Percentiles rank a stretch among this genome's conserved stretches.
These are phyloP conservation scores for Fusarium avenaceum DNA, from an alignment of 2,329 filamentous ascomycete genomes.

Conservation along the genomic window DNA sequence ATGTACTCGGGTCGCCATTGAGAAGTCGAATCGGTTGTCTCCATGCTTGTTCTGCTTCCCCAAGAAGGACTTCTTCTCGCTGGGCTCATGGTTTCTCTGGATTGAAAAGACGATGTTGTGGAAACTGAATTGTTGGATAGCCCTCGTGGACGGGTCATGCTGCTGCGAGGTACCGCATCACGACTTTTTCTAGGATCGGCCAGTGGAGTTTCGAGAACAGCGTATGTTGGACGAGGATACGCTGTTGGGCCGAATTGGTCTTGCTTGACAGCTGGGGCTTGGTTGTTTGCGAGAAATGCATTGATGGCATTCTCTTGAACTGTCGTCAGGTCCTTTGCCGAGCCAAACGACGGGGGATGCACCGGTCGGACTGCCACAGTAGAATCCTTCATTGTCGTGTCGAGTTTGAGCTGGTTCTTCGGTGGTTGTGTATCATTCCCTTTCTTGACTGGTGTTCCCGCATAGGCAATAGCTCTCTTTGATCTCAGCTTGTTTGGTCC, in stretches of 20 bases:
- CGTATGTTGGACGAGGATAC: constrained; percentile 51
- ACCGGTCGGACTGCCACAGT: constrained; percentile 41
- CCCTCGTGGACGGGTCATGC: constrained; percentile 56
- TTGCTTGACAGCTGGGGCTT: constrained; percentile 18
- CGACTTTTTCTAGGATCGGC: constrained; percentile 38
- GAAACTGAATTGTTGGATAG: constrained; percentile 51
- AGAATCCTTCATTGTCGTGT: constrained; percentile 43
- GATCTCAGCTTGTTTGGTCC: constrained; percentile 48
- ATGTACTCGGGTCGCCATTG: constrained; percentile 42
- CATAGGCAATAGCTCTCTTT: constrained; percentile 44
- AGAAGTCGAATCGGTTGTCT: constrained; percentile 55
- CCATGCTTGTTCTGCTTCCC: constrained; percentile 58
- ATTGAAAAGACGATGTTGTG: constrained; percentile 48
- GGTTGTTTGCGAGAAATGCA: constrained; percentile 31
- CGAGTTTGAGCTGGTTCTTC: constrained; percentile 25
- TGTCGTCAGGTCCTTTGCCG: constrained; percentile 38
- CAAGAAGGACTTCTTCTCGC: constrained; percentile 50
- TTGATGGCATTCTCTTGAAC: constrained; percentile 39
- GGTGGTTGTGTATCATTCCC: constrained; percentile 26
- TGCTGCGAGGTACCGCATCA: constrained; percentile 39
- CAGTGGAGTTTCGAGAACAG: constrained; percentile 50
- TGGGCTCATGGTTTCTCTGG: constrained; percentile 49
- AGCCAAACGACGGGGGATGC: constrained; percentile 41
- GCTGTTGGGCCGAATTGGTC: constrained; percentile 31
- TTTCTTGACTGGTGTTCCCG: constrained; percentile 25